Conservation (phyloP, 768 basidiomycete species). For the Tulasnella sp. region DNA sequence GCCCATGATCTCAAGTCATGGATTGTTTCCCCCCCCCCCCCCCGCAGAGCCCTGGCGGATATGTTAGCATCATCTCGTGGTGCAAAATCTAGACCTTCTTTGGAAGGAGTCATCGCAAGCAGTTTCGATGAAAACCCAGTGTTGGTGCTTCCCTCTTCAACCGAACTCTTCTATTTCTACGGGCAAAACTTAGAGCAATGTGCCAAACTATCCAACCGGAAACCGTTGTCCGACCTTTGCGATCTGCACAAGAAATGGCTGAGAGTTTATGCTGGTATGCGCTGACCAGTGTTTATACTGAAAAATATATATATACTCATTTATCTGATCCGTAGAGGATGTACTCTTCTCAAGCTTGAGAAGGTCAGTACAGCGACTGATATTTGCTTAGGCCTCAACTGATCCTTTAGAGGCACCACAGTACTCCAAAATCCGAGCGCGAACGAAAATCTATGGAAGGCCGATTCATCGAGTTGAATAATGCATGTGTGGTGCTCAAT, state of each 20-base stretch:
- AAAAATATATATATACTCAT: neutral
- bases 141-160: constrained; percentile 83
- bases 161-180: constrained; percentile 95
- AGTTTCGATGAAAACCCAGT: constrained; percentile 39
- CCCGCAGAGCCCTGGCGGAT: constrained; percentile 70
- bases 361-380: constrained; percentile 34
- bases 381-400: neutral
- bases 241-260: constrained; percentile 89
- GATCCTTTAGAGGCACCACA: neutral
- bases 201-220: constrained; percentile 75
- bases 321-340: constrained; percentile 49
- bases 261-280: constrained; percentile 78
- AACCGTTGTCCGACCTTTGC: constrained; percentile 70
- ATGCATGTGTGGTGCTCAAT: constrained; percentile 83
- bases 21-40: too few species aligned
- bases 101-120: constrained; percentile 39
- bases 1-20: neutral
- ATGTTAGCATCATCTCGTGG: constrained; percentile 79
- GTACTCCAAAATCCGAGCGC: neutral
- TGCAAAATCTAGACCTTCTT: constrained; percentile 48
- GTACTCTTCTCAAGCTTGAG: constrained; percentile 66
- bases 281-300: neutral
- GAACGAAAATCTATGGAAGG: constrained; percentile 66
- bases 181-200: constrained; percentile 92
- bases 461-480: constrained; percentile 61